Percentiles rank a stretch among this genome's conserved stretches.
These are phyloP conservation scores for Ganoderma lucidum DNA, from an alignment of 1,284 basidiomycete species.

Conservation along the genomic window DNA sequence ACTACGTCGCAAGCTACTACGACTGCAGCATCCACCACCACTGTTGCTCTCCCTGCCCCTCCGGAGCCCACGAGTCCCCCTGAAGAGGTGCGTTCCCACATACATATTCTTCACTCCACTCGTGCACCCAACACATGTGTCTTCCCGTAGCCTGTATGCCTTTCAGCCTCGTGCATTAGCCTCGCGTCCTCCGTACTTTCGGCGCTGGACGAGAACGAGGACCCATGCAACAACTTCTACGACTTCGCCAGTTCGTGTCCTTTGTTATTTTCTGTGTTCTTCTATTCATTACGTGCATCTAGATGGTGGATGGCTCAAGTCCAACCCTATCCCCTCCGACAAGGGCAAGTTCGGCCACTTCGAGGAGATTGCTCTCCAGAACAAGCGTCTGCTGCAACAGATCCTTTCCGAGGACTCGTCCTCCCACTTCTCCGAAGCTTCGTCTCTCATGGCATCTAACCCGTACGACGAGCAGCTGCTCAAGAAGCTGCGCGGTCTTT, in stretches of 20 bases:
- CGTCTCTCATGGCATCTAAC: conserved; percentile 21
- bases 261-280: background rate
- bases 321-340: conserved; percentile 86
- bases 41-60: conserved; percentile 41
- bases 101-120: background rate
- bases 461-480: conserved; percentile 75
- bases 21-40: conserved; percentile 44
- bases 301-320: conserved; percentile 87
- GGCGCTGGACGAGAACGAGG: conserved; percentile 81
- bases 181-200: conserved; percentile 86
- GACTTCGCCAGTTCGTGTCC: conserved; percentile 80
- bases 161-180: conserved; percentile 83
- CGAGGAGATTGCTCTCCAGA: conserved; percentile 66
- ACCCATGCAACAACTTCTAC: conserved; percentile 98
- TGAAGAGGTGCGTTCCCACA: conserved; percentile 49
- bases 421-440: conserved; percentile 30
- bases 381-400: conserved; percentile 68
- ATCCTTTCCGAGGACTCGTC: conserved; percentile 47
- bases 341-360: conserved; percentile 77
- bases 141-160: conserved; percentile 65
- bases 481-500: conserved; percentile 82
- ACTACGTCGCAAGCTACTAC: conserved; percentile 38
- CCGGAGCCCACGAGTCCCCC: conserved; percentile 56
- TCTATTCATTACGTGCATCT: conserved; percentile 16
- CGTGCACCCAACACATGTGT: background rate